phyloP scores from a whole-genome alignment of 208 protist species.

The Leishmania major region DNA sequence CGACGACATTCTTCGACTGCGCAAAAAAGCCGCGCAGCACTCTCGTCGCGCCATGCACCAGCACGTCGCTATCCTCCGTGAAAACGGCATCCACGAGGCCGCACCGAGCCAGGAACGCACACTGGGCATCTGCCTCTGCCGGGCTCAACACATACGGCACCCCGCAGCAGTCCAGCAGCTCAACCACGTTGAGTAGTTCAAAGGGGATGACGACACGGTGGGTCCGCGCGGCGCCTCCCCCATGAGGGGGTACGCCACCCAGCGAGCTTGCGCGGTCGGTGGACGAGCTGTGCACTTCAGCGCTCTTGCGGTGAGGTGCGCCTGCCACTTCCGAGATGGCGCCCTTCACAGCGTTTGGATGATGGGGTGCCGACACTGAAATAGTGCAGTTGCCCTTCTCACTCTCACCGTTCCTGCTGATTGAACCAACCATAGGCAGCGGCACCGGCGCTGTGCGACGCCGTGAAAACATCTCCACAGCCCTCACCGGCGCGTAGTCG shows the following conservation, averaged over 20 bases:
- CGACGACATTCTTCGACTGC: slow-evolving; percentile 61
- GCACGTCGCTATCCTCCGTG: slow-evolving; percentile 96
- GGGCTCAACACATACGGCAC: slow-evolving; percentile 90
- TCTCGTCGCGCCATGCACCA: slow-evolving; percentile 93
- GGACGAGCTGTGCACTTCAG: not conserved
- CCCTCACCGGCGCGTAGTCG: slow-evolving; percentile 38
- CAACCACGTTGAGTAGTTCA: slow-evolving; percentile 71
- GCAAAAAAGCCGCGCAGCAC: slow-evolving; percentile 95
- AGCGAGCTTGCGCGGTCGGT: not conserved
- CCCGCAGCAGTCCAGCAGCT: slow-evolving; percentile 86
- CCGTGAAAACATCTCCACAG: not conserved
- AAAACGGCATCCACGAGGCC: slow-evolving; percentile 95
- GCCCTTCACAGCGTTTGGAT: not conserved
- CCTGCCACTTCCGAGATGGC: not conserved
- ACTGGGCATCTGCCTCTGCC: slow-evolving; percentile 95
- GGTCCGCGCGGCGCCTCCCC: slow-evolving; percentile 1
- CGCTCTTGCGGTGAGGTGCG: not conserved
- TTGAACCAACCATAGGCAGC: not conserved
- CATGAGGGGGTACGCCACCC: not conserved
- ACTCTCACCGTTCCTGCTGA: slow-evolving; percentile 11
- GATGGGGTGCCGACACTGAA: not conserved
- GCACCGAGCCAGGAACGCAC: slow-evolving; percentile 75
- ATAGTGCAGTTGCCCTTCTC: slow-evolving; percentile 9
- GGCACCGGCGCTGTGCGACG: not conserved
- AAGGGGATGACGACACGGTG: slow-evolving; percentile 43